These are phyloP conservation scores for Cladosporium halotolerans DNA, from an alignment of 2,329 filamentous ascomycete genomes.

Conservation along the genomic window DNA sequence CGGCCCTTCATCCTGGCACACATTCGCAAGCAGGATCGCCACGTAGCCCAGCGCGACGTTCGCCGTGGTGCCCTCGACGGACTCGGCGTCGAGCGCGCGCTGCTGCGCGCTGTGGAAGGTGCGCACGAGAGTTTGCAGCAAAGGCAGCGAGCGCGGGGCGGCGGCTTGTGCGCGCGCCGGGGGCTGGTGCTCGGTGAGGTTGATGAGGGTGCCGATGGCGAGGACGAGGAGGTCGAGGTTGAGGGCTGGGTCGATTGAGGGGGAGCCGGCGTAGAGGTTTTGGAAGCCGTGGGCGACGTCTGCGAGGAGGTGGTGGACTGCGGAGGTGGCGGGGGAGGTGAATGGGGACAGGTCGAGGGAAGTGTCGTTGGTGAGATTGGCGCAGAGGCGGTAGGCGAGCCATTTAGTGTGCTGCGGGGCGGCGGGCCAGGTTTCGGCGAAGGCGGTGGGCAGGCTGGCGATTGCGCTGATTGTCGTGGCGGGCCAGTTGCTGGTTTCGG, in stretches of 20 bases:
- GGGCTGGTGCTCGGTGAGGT: conserved; percentile 73
- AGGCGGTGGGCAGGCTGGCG: conserved; percentile 12
- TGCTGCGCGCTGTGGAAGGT: conserved; percentile 26
- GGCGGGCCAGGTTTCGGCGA: conserved; percentile 5
- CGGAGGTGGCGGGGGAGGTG: conserved; percentile 39
- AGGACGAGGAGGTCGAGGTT: conserved; percentile 67
- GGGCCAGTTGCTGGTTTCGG: conserved; percentile 20
- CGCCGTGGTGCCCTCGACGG: conserved; percentile 63
- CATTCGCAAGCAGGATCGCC: conserved; percentile 73
- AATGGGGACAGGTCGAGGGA: conserved; percentile 42
- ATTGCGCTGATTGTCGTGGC: conserved; percentile 16
- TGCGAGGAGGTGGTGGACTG: conserved; percentile 39
- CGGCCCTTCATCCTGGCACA: conserved; percentile 55
- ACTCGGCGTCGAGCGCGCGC: conserved; percentile 51
- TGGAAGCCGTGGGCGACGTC: conserved; percentile 24
- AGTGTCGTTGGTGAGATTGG: conserved; percentile 84
- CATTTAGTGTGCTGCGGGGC: conserved; percentile 20
- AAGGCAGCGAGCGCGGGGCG: background rate
- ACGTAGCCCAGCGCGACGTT: conserved; percentile 85
- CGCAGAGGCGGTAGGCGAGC: conserved; percentile 61
- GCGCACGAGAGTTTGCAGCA: conserved; percentile 21
- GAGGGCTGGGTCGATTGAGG: conserved; percentile 38
- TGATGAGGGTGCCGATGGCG: conserved; percentile 76
- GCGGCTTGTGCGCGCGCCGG: conserved; percentile 39
- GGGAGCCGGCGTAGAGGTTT: conserved; percentile 16